Evolutionary conservation across 768 basidiomycete species (phyloP), one percentile per base, ranked within the genome.

Genomic region (Collybia sordida): DNA sequence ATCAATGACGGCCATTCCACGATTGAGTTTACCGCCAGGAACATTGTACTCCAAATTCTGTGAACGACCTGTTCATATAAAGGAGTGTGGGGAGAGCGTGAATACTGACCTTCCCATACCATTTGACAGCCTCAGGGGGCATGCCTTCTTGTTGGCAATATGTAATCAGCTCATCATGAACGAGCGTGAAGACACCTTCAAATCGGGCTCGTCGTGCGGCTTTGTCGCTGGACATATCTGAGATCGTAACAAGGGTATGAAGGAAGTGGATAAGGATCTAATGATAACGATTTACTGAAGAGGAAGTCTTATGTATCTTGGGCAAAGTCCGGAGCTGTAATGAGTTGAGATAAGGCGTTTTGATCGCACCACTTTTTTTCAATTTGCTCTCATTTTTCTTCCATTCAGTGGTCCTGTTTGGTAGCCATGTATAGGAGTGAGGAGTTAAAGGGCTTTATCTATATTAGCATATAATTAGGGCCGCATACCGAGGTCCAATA

Each of bases 11-110:
- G 93, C 93, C 72, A 98, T 77, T n/a, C 96, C 94, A 28, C 96
- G 85, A 70, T 97, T 98, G 47, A 98, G 85, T 70, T 98, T 98
- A 3, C 93, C 94, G 36, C 93, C 91, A 0, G 94, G 94, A n/a
- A 91, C 88, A 69, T 98, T 98, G 75, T 93, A 89, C 57, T 94
- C 82, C 49, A 98, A 73, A 65, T 80, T 94, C 92, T 94, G 46
- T 40, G 17, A 21, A 36, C n/a, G 17, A 25, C 36, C 17, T 42
- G 34, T 17, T 15, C 21, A 35, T 4, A 18, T 17, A 4, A 27
- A 9, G n/a, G 38, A 34, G 2, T 14, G 23, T 43, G 21, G 45
- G 31, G 7, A 31, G n/a, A n/a, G 14, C 42, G n/a, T 17, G 15
- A 25, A 36, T 22, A 73, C 84, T 35, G 50, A 96, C 95, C 54